phyloP scores from a whole-genome alignment of 345 rosid species.

The Moricandia moricandioides region DNA sequence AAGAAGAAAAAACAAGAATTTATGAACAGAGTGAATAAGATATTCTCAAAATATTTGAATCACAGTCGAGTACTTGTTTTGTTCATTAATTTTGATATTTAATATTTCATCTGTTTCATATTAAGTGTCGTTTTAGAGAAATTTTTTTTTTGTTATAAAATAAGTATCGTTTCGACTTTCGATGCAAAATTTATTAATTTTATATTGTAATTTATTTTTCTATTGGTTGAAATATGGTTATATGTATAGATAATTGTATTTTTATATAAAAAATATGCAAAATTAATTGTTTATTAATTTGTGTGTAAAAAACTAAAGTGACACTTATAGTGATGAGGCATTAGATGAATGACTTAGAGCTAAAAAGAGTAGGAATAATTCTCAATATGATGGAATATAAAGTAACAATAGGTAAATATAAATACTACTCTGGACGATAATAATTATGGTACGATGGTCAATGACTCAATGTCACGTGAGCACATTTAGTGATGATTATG shows the following conservation, averaged over 20 bases:
- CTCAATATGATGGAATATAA: background rate
- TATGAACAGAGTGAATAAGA: background rate
- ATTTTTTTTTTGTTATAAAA: too few relatives aligned
- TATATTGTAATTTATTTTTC: too few relatives aligned
- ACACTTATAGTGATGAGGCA: too few relatives aligned
- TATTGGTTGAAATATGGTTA: too few relatives aligned
- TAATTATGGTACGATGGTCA: conserved; percentile 22
- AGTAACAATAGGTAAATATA: background rate
- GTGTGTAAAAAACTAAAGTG: too few relatives aligned
- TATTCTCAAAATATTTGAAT: background rate
- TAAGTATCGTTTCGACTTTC: too few relatives aligned
- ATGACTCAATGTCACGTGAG: conserved; percentile 42
- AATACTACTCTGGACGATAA: background rate
- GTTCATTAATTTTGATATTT: background rate
- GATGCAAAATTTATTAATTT: too few relatives aligned
- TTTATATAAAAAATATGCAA: too few relatives aligned
- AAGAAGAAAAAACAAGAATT: background rate
- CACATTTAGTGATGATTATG: conserved; percentile 24
- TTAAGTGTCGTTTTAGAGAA: too few relatives aligned
- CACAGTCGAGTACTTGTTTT: background rate
- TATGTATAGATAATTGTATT: too few relatives aligned
- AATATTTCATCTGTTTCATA: too few relatives aligned
- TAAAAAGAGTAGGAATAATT: background rate
- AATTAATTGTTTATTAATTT: too few relatives aligned
- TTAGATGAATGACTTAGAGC: background rate